A percentile compares a stretch with the other conserved stretches of the same genome.
Conservation (phyloP, 1,139 yeast genomes). For the Candida sp. region DNA sequence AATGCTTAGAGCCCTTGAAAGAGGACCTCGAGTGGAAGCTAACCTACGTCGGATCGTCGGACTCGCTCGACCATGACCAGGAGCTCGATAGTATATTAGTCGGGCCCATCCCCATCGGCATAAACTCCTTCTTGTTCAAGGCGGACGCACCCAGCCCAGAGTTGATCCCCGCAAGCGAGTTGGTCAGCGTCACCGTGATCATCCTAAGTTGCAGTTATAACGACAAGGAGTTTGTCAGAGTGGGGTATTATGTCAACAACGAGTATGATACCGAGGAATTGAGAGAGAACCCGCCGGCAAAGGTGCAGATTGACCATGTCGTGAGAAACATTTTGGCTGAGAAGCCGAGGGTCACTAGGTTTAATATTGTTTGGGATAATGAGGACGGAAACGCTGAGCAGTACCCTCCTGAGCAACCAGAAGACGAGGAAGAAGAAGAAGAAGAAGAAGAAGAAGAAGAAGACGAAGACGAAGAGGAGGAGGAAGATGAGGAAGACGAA, state of each 20-base stretch:
- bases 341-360: conserved; percentile 96
- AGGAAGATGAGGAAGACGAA: conserved; percentile 45
- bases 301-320: conserved; percentile 93
- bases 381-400: conserved; percentile 67
- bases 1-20: conserved; percentile 90
- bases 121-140: conserved; percentile 87
- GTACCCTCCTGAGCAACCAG: conserved; percentile 64
- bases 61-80: conserved; percentile 95
- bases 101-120: conserved; percentile 98
- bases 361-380: conserved; percentile 94
- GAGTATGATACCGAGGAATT: conserved; percentile 95
- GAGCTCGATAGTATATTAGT: conserved; percentile 94
- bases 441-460: conserved; percentile 61
- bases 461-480: conserved; percentile 59
- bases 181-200: conserved; percentile 94
- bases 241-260: conserved; percentile 96
- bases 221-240: conserved; percentile 94
- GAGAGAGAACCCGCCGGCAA: conserved; percentile 91
- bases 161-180: conserved; percentile 91
- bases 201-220: conserved; percentile 91
- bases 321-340: conserved; percentile 95
- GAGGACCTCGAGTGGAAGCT: conserved; percentile 98
- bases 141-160: conserved; percentile 99
- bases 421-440: conserved; percentile 56
- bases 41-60: conserved; percentile 94